Conservation (phyloP, 2,329 filamentous ascomycete genomes). For the Xylaria sp. region DNA sequence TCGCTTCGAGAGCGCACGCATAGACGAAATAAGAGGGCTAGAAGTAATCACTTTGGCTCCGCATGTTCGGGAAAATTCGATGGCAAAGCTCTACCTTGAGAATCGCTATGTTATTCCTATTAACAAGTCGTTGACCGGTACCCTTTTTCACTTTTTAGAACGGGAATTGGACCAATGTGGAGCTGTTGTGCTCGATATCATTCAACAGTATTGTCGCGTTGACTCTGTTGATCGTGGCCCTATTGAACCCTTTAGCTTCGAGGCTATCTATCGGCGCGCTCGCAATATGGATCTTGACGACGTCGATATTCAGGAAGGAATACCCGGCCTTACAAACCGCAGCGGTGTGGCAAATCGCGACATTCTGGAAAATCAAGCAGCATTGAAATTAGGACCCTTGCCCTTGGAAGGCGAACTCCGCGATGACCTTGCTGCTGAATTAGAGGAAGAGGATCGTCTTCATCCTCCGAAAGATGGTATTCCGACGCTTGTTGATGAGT, state of each 20-base stretch:
- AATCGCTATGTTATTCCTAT: constrained; percentile 92
- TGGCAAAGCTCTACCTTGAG: constrained; percentile 82
- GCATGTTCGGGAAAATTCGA: constrained; percentile 79
- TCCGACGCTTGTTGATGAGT: constrained; percentile 82
- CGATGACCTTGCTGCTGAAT: constrained; percentile 85
- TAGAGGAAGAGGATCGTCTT: constrained; percentile 84
- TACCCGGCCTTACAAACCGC: constrained; percentile 64
- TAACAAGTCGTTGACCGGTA: constrained; percentile 84
- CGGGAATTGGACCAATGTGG: constrained; percentile 85
- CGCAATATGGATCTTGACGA: constrained; percentile 71
- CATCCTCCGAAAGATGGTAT: constrained; percentile 77
- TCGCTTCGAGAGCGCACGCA: constrained; percentile 80
- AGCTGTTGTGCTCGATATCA: constrained; percentile 77
- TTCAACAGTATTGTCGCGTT: constrained; percentile 69
- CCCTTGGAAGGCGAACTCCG: constrained; percentile 85
- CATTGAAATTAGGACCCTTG: constrained; percentile 80
- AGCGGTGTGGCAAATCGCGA: constrained; percentile 71
- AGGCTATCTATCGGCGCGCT: constrained; percentile 67
- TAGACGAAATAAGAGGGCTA: constrained; percentile 82
- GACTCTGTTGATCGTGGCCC: constrained; percentile 69
- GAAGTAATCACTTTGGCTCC: constrained; percentile 77
- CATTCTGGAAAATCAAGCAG: constrained; percentile 64
- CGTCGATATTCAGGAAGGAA: constrained; percentile 71
- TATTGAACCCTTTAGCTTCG: constrained; percentile 71
- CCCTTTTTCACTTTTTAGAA: constrained; percentile 88